phyloP scores from a whole-genome alignment of 352 stramenopile genomes.

The Globisporangium paddicum region DNA sequence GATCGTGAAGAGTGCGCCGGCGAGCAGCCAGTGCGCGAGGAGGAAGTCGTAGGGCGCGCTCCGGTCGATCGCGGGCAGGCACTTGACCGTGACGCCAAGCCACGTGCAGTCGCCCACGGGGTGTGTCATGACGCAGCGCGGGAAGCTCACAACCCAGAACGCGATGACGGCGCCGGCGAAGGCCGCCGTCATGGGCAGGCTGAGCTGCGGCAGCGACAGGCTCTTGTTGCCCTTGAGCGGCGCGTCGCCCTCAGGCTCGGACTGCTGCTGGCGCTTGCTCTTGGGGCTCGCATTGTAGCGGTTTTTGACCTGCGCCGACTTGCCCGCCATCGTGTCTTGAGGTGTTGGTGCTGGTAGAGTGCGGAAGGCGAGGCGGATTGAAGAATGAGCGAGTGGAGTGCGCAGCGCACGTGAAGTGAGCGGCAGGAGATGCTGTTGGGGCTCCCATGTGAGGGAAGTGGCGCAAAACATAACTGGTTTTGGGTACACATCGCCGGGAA shows the following conservation, averaged over 20 bases:
- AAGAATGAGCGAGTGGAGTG: not conserved
- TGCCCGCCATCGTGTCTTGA: not conserved
- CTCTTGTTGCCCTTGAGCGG: not conserved
- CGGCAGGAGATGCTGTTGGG: too few relatives aligned
- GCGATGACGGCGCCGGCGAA: conserved; percentile 6
- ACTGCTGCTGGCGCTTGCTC: not conserved
- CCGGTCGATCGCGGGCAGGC: conserved; percentile 10
- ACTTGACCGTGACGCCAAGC: conserved; percentile 9
- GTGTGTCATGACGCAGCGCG: conserved; percentile 14
- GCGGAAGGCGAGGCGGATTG: not conserved
- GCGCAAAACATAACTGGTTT: too few relatives aligned
- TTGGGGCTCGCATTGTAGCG: not conserved
- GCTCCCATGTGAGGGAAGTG: too few relatives aligned
- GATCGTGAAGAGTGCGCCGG: conserved; percentile 11
- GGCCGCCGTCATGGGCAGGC: not conserved
- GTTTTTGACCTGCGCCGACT: not conserved
- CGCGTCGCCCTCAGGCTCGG: not conserved
- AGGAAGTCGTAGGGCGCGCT: conserved; percentile 8
- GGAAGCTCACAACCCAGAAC: conserved; percentile 16
- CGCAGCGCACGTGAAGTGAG: not conserved
- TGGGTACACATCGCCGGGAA: too few relatives aligned
- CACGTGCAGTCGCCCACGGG: conserved; percentile 10
- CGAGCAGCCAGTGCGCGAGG: conserved; percentile 15
- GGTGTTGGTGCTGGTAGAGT: not conserved
- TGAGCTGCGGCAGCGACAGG: conserved; percentile 7